phyloP scores from a whole-genome alignment of 176 grass and related monocot genomes.

The Bolboschoenus planiculmis region DNA sequence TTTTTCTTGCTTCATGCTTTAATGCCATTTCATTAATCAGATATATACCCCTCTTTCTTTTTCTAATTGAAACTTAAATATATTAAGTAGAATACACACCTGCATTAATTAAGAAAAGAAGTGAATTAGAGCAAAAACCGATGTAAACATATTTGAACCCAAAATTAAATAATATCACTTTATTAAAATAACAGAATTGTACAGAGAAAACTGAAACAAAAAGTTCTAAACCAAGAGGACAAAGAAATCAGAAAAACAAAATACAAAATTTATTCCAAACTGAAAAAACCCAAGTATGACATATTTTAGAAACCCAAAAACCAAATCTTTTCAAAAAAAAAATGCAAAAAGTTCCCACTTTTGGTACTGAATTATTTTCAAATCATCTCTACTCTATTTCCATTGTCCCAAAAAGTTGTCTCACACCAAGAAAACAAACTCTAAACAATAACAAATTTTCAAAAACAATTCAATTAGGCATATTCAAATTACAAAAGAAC shows the following conservation, averaged over 20 bases:
- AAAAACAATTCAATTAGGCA: not conserved
- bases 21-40: slow-evolving; percentile 11
- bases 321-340: not conserved
- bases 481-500: not conserved
- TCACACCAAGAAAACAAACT: not conserved
- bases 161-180: not conserved
- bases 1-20: slow-evolving; percentile 14
- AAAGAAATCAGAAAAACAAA: not conserved
- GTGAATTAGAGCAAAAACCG: not conserved
- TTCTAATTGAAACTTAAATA: not conserved
- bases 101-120: not conserved
- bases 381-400: not conserved
- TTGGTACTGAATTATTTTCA: not conserved
- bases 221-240: not conserved
- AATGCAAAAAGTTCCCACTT: not conserved
- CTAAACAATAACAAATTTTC: not conserved
- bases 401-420: not conserved
- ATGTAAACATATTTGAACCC: not conserved
- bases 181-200: not conserved
- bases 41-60: not conserved
- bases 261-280: not conserved
- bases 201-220: not conserved
- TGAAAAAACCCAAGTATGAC: not conserved
- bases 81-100: not conserved
- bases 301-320: not conserved